A percentile compares a stretch with the other conserved stretches of the same genome.
phyloP scores from a whole-genome alignment of 768 basidiomycete species.

The Lentinus brumalis region DNA sequence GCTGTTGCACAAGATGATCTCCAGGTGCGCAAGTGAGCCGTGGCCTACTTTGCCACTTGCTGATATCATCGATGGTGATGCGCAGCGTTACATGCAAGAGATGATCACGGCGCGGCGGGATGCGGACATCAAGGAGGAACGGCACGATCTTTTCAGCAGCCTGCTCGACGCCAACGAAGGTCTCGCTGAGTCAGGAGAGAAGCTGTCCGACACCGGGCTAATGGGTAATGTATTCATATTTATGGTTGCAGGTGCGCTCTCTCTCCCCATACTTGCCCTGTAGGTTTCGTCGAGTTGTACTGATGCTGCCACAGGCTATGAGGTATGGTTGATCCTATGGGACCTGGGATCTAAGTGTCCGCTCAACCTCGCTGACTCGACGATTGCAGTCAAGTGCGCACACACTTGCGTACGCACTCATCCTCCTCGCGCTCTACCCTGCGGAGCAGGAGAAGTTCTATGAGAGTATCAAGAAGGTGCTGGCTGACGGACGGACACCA shows the following conservation, averaged over 20 bases:
- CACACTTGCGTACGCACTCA: slow-evolving; percentile 36
- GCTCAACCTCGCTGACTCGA: background rate
- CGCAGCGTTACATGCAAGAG: slow-evolving; percentile 50
- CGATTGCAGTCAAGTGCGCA: slow-evolving; percentile 35
- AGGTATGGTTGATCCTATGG: slow-evolving; percentile 34
- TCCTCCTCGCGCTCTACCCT: slow-evolving; percentile 41
- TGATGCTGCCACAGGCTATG: slow-evolving; percentile 36
- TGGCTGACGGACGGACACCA: slow-evolving; percentile 30
- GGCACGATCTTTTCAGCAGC: slow-evolving; percentile 54
- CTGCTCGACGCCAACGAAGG: slow-evolving; percentile 52
- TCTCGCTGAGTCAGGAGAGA: slow-evolving; percentile 25
- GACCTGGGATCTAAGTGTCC: background rate
- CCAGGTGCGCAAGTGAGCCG: slow-evolving; percentile 17
- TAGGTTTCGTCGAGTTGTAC: background rate
- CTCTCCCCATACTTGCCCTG: background rate
- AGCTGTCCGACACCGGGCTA: slow-evolving; percentile 47
- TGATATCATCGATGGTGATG: too few relatives aligned
- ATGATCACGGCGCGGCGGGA: slow-evolving; percentile 51
- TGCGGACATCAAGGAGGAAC: slow-evolving; percentile 39
- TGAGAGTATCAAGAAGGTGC: slow-evolving; percentile 30
- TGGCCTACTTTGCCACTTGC: background rate
- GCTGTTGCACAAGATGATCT: slow-evolving; percentile 31
- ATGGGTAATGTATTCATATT: slow-evolving; percentile 44
- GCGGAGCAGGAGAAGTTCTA: slow-evolving; percentile 42
- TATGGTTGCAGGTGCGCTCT: slow-evolving; percentile 49